Evolutionary conservation across 2,329 filamentous ascomycete genomes (phyloP), one percentile per base, ranked within the genome.

Genomic region (Xylaria sp.): DNA sequence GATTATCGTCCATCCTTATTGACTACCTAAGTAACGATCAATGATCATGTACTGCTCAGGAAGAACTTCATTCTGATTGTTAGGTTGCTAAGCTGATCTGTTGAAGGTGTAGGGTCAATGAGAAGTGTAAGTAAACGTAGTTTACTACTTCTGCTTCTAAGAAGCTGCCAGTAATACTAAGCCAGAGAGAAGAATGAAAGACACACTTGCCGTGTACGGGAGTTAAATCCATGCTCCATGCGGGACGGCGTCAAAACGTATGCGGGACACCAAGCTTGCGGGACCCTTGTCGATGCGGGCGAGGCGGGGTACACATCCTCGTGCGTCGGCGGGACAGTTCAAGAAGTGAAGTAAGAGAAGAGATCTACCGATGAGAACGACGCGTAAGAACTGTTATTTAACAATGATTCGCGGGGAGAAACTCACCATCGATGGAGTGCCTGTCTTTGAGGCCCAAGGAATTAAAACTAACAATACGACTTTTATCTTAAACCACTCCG

Each of bases 231-330:
- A 52, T 63, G 48, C 48, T 15, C 50, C 48, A 48, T 66, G 59
- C 8, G 67, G 67, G 63, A 66, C 66, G 39, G 32, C 10, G 28
- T 25, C 25, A 20, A 41, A 12, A 12, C 32, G 32, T 10, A 34
- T 66, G 63, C 28, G 67, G 63, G 67, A 67, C 67, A 60, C 59
- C 20, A 39, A 60, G 39, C 39, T 62, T 68, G 68, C 68, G 68
- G 68, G 68, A 68, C 68, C 51, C 51, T 6, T 57, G 44, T 23
- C 37, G 50, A 44, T 65, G 64, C 8, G 68, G 64, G 65, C 37
- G 50, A 44, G 62, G 64, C 8, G 68, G 64, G 65, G 68, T 63
- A 41, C 39, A 23, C 50, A 57, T 69, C 46, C 41, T 28, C 13
- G 23, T 37, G 28, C 62, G 25, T 52, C 39, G 12, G 67, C 58